Evolutionary conservation across 306 rosid genomes (phyloP).

Genomic region (Castanea mollissima): DNA sequence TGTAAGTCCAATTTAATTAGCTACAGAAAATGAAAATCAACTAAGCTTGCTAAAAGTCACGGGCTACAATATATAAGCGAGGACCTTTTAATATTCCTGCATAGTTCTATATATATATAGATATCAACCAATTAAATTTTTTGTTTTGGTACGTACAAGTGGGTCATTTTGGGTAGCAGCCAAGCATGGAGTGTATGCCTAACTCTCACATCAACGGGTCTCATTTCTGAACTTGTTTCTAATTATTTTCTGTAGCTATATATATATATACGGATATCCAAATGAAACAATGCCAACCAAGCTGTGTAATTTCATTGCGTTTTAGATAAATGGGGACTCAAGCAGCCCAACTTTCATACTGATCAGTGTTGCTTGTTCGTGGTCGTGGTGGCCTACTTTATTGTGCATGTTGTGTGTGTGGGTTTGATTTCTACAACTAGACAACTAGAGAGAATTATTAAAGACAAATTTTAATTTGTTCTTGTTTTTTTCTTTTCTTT

Average conservation of each 20-base stretch:
- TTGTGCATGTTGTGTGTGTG: neutral
- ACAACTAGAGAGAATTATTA: too few species aligned
- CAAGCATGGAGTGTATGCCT: slow-evolving; percentile 33
- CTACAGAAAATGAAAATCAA: neutral
- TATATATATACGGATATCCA: slow-evolving; percentile 14
- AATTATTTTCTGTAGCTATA: slow-evolving; percentile 35
- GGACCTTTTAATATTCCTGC: slow-evolving; percentile 28
- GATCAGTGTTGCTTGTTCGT: neutral
- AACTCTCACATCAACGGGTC: slow-evolving; percentile 32
- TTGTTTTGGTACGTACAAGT: slow-evolving; percentile 38
- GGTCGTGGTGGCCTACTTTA: neutral
- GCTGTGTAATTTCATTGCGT: neutral
- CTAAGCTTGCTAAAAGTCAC: slow-evolving; percentile 14
- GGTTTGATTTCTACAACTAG: too few species aligned
- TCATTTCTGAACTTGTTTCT: slow-evolving; percentile 14
- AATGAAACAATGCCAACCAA: slow-evolving; percentile 31
- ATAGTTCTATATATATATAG: neutral
- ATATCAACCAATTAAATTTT: slow-evolving; percentile 26
- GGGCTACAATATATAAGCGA: slow-evolving; percentile 7
- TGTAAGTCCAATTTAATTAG: neutral
- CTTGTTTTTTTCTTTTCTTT: too few species aligned
- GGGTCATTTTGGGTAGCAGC: slow-evolving; percentile 31
- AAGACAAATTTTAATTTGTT: too few species aligned
- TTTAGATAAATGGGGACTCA: slow-evolving; percentile 31
- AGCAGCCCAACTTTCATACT: slow-evolving; percentile 45